Evolutionary conservation across 1,284 basidiomycete genomes (phyloP), one percentile per base, ranked within the genome.

Genomic region (Schizopora paradoxa): DNA sequence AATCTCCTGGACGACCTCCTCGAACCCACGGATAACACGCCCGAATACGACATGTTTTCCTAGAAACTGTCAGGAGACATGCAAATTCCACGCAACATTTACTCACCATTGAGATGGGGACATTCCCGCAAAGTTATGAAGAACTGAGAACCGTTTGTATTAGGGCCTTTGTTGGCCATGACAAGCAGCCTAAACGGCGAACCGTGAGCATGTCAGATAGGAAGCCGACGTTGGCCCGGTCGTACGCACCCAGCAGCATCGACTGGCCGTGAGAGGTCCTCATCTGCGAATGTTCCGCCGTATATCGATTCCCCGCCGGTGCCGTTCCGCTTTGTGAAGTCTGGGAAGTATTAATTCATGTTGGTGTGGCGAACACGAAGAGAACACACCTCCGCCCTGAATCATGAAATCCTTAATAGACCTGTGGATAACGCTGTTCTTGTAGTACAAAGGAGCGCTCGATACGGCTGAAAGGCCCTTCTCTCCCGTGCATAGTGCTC

Each of bases 351-450:
- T 37, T 5, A n/a, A 23, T 14, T 21, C 13, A 22, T 14, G n/a
- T 13, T 25, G 11, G 8, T 23, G 18, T 14, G 16, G 41, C n/a
- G 40, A 18, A 38, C 26, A 13, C 5, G 21, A 13, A 35, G 33
- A 25, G 21, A 10, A 57, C 70, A 43, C 53, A 83, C 80, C 82
- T 66, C 86, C 86, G 33, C 80, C 86, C 66, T 89, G 87, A 43
- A 93, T 79, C 92, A 95, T 95, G 64, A 95, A 94, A 51, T 81
- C 74, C 18, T 78, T 72, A 50, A 94, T 92, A 23, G 85, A 82
- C 21, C 90, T 75, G 58, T 92, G 90, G 13, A 92, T 71, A 36
- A 81, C 79, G 48, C 75, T 79, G 57, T 80, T 80, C 64, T 88
- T 90, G 76, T 92, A 96, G 64, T 85, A 84, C 3, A 95, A 72